Conservation (phyloP, 495 filamentous ascomycete species). For the Penicillium antarcticum region DNA sequence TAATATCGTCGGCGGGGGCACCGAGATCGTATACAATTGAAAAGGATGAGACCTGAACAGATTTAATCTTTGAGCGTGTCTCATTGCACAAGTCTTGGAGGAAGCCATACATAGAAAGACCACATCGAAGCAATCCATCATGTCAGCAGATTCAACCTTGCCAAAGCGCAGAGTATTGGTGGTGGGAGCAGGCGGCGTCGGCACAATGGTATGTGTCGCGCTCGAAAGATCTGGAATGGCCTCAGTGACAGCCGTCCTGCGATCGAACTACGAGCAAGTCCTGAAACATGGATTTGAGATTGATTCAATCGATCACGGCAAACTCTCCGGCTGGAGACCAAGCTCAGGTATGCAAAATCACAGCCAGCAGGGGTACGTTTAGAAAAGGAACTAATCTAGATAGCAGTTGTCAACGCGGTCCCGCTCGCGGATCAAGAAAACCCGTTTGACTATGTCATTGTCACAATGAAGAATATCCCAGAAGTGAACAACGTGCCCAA, state of each 20-base stretch:
- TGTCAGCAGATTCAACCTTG: neutral
- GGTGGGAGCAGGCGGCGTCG: slow-evolving; percentile 50
- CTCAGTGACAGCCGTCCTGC: slow-evolving; percentile 44
- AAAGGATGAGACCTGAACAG: neutral
- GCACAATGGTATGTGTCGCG: slow-evolving; percentile 45
- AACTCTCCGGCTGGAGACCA: slow-evolving; percentile 18
- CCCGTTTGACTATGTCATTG: slow-evolving; percentile 46
- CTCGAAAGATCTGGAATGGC: slow-evolving; percentile 36
- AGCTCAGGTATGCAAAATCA: slow-evolving; percentile 7
- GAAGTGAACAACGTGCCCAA: slow-evolving; percentile 49
- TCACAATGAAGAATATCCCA: slow-evolving; percentile 31
- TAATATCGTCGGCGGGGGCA: too few relatives aligned
- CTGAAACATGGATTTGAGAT: slow-evolving; percentile 48
- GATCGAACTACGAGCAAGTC: slow-evolving; percentile 51
- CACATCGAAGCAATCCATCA: neutral
- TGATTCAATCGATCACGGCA: slow-evolving; percentile 34
- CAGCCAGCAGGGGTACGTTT: neutral
- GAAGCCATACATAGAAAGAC: too few relatives aligned
- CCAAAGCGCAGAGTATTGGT: slow-evolving; percentile 34
- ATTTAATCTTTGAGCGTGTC: too few relatives aligned
- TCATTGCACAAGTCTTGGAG: too few relatives aligned
- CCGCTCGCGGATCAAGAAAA: neutral
- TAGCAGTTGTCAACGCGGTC: slow-evolving; percentile 6
- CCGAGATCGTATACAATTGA: too few relatives aligned
- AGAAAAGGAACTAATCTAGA: neutral